Evolutionary conservation across 139 green algal species (phyloP), one percentile per base, ranked within the genome.

Genomic region (Closterium sp.): DNA sequence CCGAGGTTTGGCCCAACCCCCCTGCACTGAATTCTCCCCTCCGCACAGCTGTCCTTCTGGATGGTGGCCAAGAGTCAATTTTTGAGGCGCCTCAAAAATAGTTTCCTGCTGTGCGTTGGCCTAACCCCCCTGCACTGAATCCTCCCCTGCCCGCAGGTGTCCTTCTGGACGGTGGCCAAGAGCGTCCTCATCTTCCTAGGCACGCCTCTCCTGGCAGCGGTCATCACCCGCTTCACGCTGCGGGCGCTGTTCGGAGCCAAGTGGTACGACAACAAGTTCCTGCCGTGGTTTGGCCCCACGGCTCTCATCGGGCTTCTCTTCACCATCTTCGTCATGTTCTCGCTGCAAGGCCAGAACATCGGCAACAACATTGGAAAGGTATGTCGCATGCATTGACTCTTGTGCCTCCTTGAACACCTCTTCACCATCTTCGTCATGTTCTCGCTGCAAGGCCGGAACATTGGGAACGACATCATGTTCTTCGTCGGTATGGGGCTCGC

Each of bases 351-450:
- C 33, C 30, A 94, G 25, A 34, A 93, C 21, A 94, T 96, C 25
- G 55, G 95, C 0, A 31, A 86, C 32, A 84, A 95, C 81, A 90
- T 94, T n/a, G 93, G 91, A 7, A 66, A 93, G 21, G 91, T 96
- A 9, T 90, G 83, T 83, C n/a, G n/a, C n/a, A n/a, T n/a, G n/a
- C n/a, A n/a, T n/a, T n/a, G n/a, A n/a, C n/a, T n/a, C n/a, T n/a
- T n/a, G n/a, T n/a, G n/a, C n/a, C n/a, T n/a, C n/a, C n/a, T n/a
- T n/a, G n/a, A n/a, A n/a, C n/a, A n/a, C n/a, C 89, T 96, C 32
- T 96, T 95, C 87, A 96, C 95, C n/a, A 94, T 96, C 89, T 88
- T 96, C 19, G 92, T 95, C 21, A 92, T 96, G 87, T 96, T 96
- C 91, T 84, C 91, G 4, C 76, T 92, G 28, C 93, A 94, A 34